Evolutionary conservation across 495 filamentous ascomycete genomes (phyloP).

Genomic region (Clavariopsis aquatica): DNA sequence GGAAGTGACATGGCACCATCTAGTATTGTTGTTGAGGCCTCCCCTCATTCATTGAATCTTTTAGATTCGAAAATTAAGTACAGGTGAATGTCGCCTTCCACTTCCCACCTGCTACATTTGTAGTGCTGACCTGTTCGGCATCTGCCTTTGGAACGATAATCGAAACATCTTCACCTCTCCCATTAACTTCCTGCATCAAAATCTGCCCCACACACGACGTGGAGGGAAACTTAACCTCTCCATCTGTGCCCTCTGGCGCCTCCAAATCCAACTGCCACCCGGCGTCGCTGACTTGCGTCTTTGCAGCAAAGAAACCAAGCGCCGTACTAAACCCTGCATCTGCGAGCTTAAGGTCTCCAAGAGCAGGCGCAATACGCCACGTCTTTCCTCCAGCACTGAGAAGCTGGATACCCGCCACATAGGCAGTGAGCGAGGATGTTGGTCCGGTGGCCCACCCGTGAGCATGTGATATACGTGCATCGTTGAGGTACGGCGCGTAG

Average conservation of each 20-base stretch:
- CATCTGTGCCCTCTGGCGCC: constrained; percentile 52
- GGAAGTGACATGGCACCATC: too few relatives aligned
- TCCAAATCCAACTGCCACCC: constrained; percentile 45
- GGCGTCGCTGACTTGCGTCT: constrained; percentile 44
- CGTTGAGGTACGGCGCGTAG: constrained; percentile 58
- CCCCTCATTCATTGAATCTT: too few relatives aligned
- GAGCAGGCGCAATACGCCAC: constrained; percentile 55
- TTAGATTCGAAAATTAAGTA: background rate
- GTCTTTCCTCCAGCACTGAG: constrained; percentile 51
- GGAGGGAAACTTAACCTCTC: constrained; percentile 42
- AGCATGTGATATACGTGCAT: constrained; percentile 57
- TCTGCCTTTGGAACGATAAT: constrained; percentile 27
- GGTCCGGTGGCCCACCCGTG: constrained; percentile 65
- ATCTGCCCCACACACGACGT: constrained; percentile 27
- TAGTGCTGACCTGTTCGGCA: background rate
- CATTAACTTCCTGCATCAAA: constrained; percentile 25
- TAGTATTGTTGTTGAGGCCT: too few relatives aligned
- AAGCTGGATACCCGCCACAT: constrained; percentile 57
- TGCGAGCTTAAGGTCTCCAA: constrained; percentile 54
- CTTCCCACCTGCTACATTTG: constrained; percentile 9
- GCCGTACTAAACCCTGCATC: constrained; percentile 59
- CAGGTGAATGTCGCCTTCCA: constrained; percentile 8
- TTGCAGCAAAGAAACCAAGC: constrained; percentile 55
- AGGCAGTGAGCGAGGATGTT: constrained; percentile 56
- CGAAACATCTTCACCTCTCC: constrained; percentile 38